A percentile compares a stretch with the other conserved stretches of the same genome.
Evolutionary conservation across 2,329 filamentous ascomycete species (phyloP).

Genomic region (Colletotrichum truncatum): DNA sequence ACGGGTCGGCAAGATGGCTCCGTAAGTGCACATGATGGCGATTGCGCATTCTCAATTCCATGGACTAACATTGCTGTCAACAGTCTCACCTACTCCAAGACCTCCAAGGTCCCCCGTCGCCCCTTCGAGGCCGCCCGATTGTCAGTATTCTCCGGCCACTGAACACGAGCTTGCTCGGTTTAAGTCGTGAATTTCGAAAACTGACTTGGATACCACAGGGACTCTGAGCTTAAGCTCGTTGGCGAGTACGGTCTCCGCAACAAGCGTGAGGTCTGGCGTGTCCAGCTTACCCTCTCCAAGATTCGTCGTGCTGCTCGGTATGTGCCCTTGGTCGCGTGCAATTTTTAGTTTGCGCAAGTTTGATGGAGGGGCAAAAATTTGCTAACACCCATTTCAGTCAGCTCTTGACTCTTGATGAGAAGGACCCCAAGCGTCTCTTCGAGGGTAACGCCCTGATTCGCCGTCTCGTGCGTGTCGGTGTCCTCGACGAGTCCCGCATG

Average conservation of each 20-base stretch:
- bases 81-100: conserved; percentile 90
- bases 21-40: conserved; percentile 39
- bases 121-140: conserved; percentile 99
- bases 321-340: conserved; percentile 29
- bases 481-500: conserved; percentile 99
- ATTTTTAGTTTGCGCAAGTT: not conserved
- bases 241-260: conserved; percentile 99
- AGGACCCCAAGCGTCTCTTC: conserved; percentile 99
- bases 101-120: conserved; percentile 97
- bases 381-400: conserved; percentile 71
- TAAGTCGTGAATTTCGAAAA: conserved; percentile 80
- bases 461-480: conserved; percentile 99
- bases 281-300: conserved; percentile 99
- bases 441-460: conserved; percentile 99
- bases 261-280: conserved; percentile 99
- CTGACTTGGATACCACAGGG: conserved; percentile 77
- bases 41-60: not conserved
- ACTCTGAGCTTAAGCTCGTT: conserved; percentile 99
- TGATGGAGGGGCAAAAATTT: not conserved
- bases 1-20: conserved; percentile 52
- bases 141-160: conserved; percentile 98
- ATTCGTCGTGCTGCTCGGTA: conserved; percentile 99
- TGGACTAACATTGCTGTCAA: conserved; percentile 31
- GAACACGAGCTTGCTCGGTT: conserved; percentile 98
- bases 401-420: conserved; percentile 99